Base-by-base conservation (phyloP, 2,329 filamentous ascomycete genomes). In the Proliferodiscus dingleyae region DNA sequence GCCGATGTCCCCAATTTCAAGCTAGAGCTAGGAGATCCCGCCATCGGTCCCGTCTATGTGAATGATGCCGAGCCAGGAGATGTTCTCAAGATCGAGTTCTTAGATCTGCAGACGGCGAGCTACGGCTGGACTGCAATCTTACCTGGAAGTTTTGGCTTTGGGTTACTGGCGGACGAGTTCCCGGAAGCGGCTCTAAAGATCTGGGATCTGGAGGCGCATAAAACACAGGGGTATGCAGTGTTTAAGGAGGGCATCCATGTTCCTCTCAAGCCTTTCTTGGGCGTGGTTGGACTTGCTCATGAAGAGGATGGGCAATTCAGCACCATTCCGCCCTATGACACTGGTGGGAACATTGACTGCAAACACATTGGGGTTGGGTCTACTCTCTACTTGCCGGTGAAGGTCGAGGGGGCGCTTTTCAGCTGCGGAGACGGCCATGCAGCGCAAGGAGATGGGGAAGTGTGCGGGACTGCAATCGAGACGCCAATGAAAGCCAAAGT, bases 381-480 rank as follows among this genome's bases (percentile, higher is more conserved):
- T 0, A 66, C 61, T 4, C 62, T 78, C 16, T 75, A 70, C 54
- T 64, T 77, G 1, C 73, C 74, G 11, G 68, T 77, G 10, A 67
- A 74, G 54, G 69, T 69, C 0, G 52, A 66, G 2, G 74, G 74
- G 0, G 74, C 72, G 1, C 61, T 76, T 10, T 75, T 78, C 56
- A 74, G 71, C 56, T 75, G 72, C 49, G 74, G 74, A 28, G 74
- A 78, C 54, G 74, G 73, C 0, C 74, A 78, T 56, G 73, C 72
- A 3, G 73, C 72, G 1, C 74, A 78, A 54, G 74, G 74, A 3
- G 72, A 76, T 48, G 74, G 74, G 3, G 74, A 77, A 52, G 70
- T 77, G 18, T 77, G 73, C 51, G 73, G 75, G 5, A 75, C 72
- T n/a, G 75, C 75, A 5, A 74, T 78, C 52, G 75, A 78, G 64